Percentiles rank a stretch among this genome's conserved stretches.
Evolutionary conservation across 2,329 filamentous ascomycete genomes (phyloP).

Genomic region (Didymella lethalis): DNA sequence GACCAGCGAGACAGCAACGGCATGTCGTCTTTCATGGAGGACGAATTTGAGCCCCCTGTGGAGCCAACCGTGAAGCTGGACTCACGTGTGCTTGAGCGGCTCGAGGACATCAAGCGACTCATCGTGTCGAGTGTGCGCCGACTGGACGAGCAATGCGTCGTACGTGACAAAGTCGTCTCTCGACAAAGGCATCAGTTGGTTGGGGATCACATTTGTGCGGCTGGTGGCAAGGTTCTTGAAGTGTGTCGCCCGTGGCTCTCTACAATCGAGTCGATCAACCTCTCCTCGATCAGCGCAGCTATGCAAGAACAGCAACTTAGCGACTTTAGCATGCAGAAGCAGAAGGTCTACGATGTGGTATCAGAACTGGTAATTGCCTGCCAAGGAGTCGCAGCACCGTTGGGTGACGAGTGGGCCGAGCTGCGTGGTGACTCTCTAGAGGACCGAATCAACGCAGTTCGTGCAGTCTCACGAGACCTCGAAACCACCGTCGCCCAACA

Average conservation of each 20-base stretch:
- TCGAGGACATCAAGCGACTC: constrained; percentile 86
- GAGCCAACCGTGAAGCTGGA: constrained; percentile 81
- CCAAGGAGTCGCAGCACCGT: constrained; percentile 87
- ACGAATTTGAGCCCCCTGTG: constrained; percentile 75
- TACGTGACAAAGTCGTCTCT: constrained; percentile 83
- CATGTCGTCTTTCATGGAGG: constrained; percentile 76
- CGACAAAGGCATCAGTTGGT: constrained; percentile 79
- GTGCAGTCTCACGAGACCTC: constrained; percentile 77
- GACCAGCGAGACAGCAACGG: constrained; percentile 72
- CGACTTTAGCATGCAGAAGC: constrained; percentile 90
- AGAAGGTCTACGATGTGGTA: constrained; percentile 90
- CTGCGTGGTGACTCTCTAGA: constrained; percentile 89
- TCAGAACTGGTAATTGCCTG: constrained; percentile 88
- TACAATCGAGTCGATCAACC: constrained; percentile 88
- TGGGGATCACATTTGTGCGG: constrained; percentile 80
- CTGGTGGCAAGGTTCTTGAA: constrained; percentile 82
- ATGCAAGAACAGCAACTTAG: constrained; percentile 84
- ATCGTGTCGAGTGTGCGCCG: constrained; percentile 86
- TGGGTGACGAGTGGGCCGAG: constrained; percentile 96
- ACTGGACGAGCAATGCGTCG: constrained; percentile 81
- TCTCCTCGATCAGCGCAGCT: constrained; percentile 77
- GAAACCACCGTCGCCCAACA: constrained; percentile 89
- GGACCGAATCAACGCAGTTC: constrained; percentile 81
- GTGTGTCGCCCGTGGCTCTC: constrained; percentile 90
- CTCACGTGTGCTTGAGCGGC: constrained; percentile 75